These are phyloP conservation scores for Ophiostoma pallidulum DNA, from an alignment of 2,329 filamentous ascomycete genomes.

Conservation along the genomic window DNA sequence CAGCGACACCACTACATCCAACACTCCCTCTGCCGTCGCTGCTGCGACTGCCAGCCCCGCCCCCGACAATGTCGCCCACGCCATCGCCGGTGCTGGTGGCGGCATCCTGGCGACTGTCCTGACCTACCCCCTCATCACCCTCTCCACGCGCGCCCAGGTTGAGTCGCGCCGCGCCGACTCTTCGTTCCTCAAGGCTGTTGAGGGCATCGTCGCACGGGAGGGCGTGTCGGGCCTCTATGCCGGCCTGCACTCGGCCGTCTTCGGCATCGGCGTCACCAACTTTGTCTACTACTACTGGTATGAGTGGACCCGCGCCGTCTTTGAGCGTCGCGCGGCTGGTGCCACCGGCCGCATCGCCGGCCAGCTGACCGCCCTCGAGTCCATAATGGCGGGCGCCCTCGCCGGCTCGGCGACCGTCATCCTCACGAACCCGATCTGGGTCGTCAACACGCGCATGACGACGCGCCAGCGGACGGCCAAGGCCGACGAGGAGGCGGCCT, in stretches of 20 bases:
- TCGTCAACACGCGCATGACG: constrained; percentile 97
- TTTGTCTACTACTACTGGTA: constrained; percentile 99
- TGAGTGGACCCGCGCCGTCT: constrained; percentile 86
- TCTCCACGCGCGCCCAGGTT: constrained; percentile 94
- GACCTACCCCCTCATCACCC: constrained; percentile 95
- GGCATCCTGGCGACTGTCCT: constrained; percentile 92
- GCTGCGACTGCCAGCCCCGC: constrained; percentile 64
- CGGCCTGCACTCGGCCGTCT: constrained; percentile 85
- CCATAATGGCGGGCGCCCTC: constrained; percentile 89
- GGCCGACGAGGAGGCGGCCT: constrained; percentile 1
- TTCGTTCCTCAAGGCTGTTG: constrained; percentile 72
- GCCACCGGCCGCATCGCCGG: constrained; percentile 49
- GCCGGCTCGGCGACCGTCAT: constrained; percentile 91
- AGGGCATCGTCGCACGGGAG: constrained; percentile 83
- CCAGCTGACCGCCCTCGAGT: constrained; percentile 84
- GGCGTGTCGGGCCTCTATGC: constrained; percentile 84
- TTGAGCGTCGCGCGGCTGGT: constrained; percentile 66
- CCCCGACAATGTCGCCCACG: constrained; percentile 93
- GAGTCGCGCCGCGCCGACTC: constrained; percentile 90
- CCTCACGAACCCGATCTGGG: constrained; percentile 98
- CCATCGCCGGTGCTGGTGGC: constrained; percentile 83
- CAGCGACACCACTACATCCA: neutral
- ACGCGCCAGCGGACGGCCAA: constrained; percentile 55
- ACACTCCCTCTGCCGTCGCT: constrained; percentile 26
- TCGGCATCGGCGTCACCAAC: constrained; percentile 97